These are phyloP conservation scores for Cephaloascus fragrans DNA, from an alignment of 805 yeast genomes.

Conservation along the genomic window DNA sequence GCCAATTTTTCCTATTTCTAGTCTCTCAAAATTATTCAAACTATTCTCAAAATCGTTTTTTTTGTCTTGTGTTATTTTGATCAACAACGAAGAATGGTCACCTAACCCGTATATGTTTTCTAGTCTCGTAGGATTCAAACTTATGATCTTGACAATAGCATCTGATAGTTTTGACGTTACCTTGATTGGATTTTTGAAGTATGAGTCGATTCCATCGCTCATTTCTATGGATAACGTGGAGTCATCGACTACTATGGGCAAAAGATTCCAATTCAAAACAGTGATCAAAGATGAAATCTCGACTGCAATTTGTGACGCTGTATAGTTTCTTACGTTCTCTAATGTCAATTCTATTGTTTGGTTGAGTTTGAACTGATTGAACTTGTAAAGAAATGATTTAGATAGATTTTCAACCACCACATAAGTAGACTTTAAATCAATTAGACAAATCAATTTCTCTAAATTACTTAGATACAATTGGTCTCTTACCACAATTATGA, in stretches of 20 bases:
- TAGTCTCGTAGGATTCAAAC: constrained; percentile 31
- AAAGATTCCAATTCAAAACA: constrained; percentile 33
- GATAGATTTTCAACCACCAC: constrained; percentile 25
- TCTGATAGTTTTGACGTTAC: constrained; percentile 39
- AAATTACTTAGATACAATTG: not conserved
- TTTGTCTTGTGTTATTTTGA: constrained; percentile 26
- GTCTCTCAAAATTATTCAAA: constrained; percentile 19
- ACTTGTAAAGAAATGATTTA: constrained; percentile 19
- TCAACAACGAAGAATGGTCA: constrained; percentile 36
- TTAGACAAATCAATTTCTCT: constrained; percentile 4
- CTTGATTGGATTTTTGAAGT: constrained; percentile 32
- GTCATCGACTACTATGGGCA: constrained; percentile 29
- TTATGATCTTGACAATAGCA: constrained; percentile 35
- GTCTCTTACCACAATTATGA: not conserved
- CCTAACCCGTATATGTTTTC: constrained; percentile 58
- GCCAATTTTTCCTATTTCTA: constrained; percentile 25
- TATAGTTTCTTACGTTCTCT: constrained; percentile 7
- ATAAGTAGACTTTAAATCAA: constrained; percentile 6
- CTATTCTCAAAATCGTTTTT: constrained; percentile 24
- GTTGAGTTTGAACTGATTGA: constrained; percentile 13
- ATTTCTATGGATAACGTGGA: constrained; percentile 33
- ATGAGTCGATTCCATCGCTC: constrained; percentile 24
- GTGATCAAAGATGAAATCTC: constrained; percentile 30
- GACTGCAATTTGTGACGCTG: constrained; percentile 2
- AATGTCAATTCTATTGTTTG: constrained; percentile 7